Percentiles rank a stretch among this genome's conserved stretches.
Conservation (phyloP, 768 basidiomycete species). For the Lactarius akahatsu region DNA sequence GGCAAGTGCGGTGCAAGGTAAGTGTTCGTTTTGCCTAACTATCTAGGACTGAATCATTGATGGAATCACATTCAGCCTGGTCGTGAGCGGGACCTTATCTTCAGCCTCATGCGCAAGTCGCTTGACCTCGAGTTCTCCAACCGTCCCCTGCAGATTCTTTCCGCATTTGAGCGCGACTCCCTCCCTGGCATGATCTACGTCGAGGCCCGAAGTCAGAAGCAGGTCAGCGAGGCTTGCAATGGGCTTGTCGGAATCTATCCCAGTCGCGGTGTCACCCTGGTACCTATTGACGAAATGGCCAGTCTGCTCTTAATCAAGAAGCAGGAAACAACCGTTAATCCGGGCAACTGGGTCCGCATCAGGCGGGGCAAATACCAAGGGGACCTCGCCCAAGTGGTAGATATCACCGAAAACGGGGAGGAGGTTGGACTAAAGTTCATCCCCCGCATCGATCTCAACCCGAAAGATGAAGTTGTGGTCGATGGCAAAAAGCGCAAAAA, state of each 20-base stretch:
- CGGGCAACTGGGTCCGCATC: conserved; percentile 94
- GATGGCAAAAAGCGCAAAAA: conserved; percentile 82
- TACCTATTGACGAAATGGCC: conserved; percentile 98
- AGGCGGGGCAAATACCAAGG: conserved; percentile 91
- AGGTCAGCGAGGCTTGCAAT: conserved; percentile 79
- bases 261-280: conserved; percentile 75
- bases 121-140: conserved; percentile 79
- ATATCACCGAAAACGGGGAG: conserved; percentile 90
- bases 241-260: conserved; percentile 94
- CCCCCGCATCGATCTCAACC: conserved; percentile 96
- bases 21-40: conserved; percentile 27
- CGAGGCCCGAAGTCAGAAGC: conserved; percentile 84
- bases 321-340: conserved; percentile 78
- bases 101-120: conserved; percentile 92
- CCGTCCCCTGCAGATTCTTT: conserved; percentile 79
- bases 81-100: conserved; percentile 88
- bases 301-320: conserved; percentile 94
- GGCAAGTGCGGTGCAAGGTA: conserved; percentile 94
- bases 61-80: conserved; percentile 57
- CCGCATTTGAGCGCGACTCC: conserved; percentile 95
- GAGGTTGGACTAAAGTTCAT: conserved; percentile 91
- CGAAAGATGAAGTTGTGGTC: conserved; percentile 71
- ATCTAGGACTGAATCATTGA: neutral
- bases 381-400: conserved; percentile 93
- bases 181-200: conserved; percentile 95